phyloP scores from a whole-genome alignment of 257 asterid species.

The Capsicum chinense region DNA sequence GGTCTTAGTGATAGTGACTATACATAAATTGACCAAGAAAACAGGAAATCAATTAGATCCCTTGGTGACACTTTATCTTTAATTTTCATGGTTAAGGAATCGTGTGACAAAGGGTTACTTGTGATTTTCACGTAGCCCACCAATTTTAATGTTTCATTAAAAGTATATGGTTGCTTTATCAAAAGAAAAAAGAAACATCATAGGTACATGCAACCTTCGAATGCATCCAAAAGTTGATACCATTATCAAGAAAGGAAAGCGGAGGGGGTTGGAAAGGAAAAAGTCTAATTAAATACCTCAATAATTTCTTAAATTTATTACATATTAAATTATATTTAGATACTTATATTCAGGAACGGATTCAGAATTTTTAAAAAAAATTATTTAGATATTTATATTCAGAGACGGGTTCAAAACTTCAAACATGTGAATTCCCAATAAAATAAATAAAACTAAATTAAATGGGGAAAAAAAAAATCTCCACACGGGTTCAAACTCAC shows the following conservation, averaged over 20 bases:
- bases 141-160: neutral
- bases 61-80: neutral
- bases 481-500: too few relatives aligned
- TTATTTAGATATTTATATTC: too few relatives aligned
- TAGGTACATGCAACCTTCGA: neutral
- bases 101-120: constrained; percentile 5
- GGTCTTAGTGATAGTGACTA: neutral
- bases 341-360: too few relatives aligned
- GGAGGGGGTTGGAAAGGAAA: too few relatives aligned
- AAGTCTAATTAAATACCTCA: too few relatives aligned
- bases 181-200: neutral
- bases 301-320: too few relatives aligned
- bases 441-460: too few relatives aligned
- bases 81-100: neutral
- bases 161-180: neutral
- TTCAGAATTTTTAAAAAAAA: too few relatives aligned
- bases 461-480: too few relatives aligned
- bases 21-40: neutral
- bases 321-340: too few relatives aligned
- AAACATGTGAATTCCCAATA: too few relatives aligned
- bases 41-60: neutral
- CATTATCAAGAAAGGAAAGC: neutral
- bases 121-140: constrained; percentile 5
- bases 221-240: neutral
- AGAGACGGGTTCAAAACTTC: too few relatives aligned